phyloP scores from a whole-genome alignment of 2,329 filamentous ascomycete genomes.

The Ophiocordyceps camponoti-floridani region DNA sequence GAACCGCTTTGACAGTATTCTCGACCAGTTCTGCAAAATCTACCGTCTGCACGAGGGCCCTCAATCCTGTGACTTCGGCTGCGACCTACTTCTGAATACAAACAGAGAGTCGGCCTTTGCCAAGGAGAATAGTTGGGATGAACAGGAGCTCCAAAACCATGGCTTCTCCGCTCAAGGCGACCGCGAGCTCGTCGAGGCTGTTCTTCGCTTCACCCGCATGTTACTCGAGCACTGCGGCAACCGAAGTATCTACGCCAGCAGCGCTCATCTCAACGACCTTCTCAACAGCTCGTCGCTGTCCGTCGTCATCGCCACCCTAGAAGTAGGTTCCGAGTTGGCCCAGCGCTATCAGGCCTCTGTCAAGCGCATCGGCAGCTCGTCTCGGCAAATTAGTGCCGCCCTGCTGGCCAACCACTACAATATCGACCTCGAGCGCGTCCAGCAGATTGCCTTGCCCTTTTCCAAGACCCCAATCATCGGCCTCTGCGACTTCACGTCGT shows the following conservation, averaged over 20 bases:
- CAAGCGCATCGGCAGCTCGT: slow-evolving; percentile 51
- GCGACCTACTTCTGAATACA: slow-evolving; percentile 44
- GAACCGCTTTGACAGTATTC: slow-evolving; percentile 79
- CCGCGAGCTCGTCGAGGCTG: slow-evolving; percentile 55
- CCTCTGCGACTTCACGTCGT: slow-evolving; percentile 30
- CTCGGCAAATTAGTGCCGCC: slow-evolving; percentile 49
- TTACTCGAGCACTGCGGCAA: slow-evolving; percentile 93
- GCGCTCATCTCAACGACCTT: slow-evolving; percentile 71
- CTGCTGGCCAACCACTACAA: slow-evolving; percentile 75
- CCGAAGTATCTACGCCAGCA: slow-evolving; percentile 89
- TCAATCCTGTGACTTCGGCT: slow-evolving; percentile 59
- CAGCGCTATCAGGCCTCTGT: slow-evolving; percentile 85
- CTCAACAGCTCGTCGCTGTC: slow-evolving; percentile 73
- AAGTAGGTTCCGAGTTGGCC: slow-evolving; percentile 69
- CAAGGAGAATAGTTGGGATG: slow-evolving; percentile 25
- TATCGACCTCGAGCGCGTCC: slow-evolving; percentile 61
- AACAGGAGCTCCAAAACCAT: slow-evolving; percentile 31
- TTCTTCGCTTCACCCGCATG: slow-evolving; percentile 73
- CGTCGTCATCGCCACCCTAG: slow-evolving; percentile 60
- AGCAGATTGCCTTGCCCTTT: slow-evolving; percentile 70
- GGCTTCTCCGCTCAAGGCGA: slow-evolving; percentile 64
- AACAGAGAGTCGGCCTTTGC: slow-evolving; percentile 31
- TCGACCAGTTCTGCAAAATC: slow-evolving; percentile 63
- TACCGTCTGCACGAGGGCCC: slow-evolving; percentile 70
- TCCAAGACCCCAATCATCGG: slow-evolving; percentile 47